Percentiles rank a stretch among this genome's conserved stretches.
phyloP scores from a whole-genome alignment of 2,329 filamentous ascomycete genomes.

The Alternaria viburni region DNA sequence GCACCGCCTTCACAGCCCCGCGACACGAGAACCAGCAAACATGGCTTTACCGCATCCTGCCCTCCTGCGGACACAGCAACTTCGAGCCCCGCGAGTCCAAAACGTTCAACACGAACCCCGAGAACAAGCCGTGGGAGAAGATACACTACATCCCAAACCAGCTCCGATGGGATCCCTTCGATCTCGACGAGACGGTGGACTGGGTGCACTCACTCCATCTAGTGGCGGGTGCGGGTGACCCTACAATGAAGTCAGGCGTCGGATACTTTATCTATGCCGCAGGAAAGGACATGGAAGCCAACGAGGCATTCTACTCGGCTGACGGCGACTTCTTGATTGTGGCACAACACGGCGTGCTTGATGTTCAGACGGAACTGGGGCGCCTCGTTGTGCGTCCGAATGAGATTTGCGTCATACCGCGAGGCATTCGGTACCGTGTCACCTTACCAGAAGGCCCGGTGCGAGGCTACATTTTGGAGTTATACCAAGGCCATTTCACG shows the following conservation, averaged over 20 bases:
- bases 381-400: conserved; percentile 68
- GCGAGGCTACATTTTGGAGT: conserved; percentile 70
- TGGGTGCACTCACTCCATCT: conserved; percentile 74
- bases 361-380: conserved; percentile 73
- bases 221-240: conserved; percentile 79
- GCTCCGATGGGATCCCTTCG: conserved; percentile 79
- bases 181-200: conserved; percentile 71
- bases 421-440: conserved; percentile 70
- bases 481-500: conserved; percentile 69
- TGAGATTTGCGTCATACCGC: conserved; percentile 71
- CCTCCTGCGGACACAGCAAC: conserved; percentile 64
- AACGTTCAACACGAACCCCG: conserved; percentile 59
- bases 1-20: conserved; percentile 65
- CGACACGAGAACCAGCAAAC: conserved; percentile 63
- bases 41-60: conserved; percentile 65
- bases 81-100: conserved; percentile 58
- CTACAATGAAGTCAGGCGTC: conserved; percentile 77
- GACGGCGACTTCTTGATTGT: conserved; percentile 73
- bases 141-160: conserved; percentile 81
- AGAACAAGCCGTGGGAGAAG: conserved; percentile 59
- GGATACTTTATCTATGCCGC: conserved; percentile 83
- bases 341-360: conserved; percentile 67
- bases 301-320: conserved; percentile 81
- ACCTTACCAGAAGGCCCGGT: conserved; percentile 64
- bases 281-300: conserved; percentile 76